Base-by-base conservation (phyloP, 1,139 yeast genomes). In the Suhomyces kunorum region DNA sequence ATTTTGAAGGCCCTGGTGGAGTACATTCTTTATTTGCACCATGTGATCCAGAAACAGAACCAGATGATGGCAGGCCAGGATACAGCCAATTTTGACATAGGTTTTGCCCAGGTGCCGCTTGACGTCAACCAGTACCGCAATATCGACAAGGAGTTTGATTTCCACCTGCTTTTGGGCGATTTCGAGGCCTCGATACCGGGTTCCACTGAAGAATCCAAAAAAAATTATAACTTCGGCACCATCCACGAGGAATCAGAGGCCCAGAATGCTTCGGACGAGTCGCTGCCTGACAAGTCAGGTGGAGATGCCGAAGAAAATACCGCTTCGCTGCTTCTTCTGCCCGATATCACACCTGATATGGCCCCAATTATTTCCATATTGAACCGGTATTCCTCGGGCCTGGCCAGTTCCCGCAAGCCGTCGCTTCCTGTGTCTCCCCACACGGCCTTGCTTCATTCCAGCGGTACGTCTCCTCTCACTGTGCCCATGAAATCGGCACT, bases 1-100 rank as follows among this genome's bases (percentile, higher is more conserved):
- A 85, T 87, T 20, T 64, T 87, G 34, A 88, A 86, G 59, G 83
- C 88, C 15, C 81, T 92, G 1, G 95, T 87, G 19, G 90, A 85
- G 52, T 86, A 87, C 56, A 81, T 87, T 45, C 71, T 80, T 46
- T 84, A 84, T 54, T 67, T 87, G 36, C 89, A 85, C 55, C 71
- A 74, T 42, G 72, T 80, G 8, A 71, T 81, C 29, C 69, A 70
- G 43, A 61, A 74, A 43, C 81, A 77, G 51, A 66, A 66, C 43
- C 55, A 62, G 43, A 55, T 76, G 49, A 53, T 71, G 43, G 34
- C 19, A 12, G 8, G 5, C 12, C 51, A 43, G 49, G 39, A 46
- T 33, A 23, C 16, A 24, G 2, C 28, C 15, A 26, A 27, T 2
- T 71, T 70, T 44, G 69, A 74, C 47, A 58, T 74, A 8, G 63